Evolutionary conservation across 2,329 filamentous ascomycete species (phyloP).

Genomic region (Talaromyces atroroseus): DNA sequence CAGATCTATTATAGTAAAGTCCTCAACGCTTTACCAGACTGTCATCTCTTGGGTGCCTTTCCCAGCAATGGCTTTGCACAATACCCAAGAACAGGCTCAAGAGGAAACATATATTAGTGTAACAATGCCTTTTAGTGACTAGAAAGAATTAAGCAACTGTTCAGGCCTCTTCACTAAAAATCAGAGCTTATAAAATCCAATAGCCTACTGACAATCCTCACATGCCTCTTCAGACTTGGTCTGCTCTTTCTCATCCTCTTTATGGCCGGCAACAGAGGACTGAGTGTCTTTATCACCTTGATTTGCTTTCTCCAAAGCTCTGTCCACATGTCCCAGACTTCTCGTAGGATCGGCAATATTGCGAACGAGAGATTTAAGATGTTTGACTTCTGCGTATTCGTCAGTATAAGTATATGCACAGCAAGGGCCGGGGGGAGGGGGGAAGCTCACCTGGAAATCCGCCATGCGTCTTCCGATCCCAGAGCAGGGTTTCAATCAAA

Average conservation of each 20-base stretch:
- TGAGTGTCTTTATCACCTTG: not conserved
- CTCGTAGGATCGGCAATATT: slow-evolving; percentile 74
- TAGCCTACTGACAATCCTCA: slow-evolving; percentile 22
- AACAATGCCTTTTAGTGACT: too few species aligned
- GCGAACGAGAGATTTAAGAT: slow-evolving; percentile 76
- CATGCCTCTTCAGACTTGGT: slow-evolving; percentile 17
- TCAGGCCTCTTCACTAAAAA: too few species aligned
- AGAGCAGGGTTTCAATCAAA: slow-evolving; percentile 57
- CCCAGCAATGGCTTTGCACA: too few species aligned
- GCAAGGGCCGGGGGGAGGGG: not conserved
- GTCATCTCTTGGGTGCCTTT: too few species aligned
- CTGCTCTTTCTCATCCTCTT: slow-evolving; percentile 13
- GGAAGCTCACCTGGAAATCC: slow-evolving; percentile 67
- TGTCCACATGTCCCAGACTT: slow-evolving; percentile 77
- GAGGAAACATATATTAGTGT: too few species aligned
- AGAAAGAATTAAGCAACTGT: too few species aligned
- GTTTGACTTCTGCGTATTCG: slow-evolving; percentile 64
- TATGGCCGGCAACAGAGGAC: not conserved
- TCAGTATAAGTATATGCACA: not conserved
- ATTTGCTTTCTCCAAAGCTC: slow-evolving; percentile 26
- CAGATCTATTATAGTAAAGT: too few species aligned
- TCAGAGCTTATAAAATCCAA: too few species aligned
- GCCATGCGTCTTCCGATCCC: slow-evolving; percentile 81
- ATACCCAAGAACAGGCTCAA: too few species aligned
- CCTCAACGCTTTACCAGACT: too few species aligned